These are phyloP conservation scores for Ceratopteris richardii DNA, from an alignment of 75 land plant genomes.

Conservation along the genomic window DNA sequence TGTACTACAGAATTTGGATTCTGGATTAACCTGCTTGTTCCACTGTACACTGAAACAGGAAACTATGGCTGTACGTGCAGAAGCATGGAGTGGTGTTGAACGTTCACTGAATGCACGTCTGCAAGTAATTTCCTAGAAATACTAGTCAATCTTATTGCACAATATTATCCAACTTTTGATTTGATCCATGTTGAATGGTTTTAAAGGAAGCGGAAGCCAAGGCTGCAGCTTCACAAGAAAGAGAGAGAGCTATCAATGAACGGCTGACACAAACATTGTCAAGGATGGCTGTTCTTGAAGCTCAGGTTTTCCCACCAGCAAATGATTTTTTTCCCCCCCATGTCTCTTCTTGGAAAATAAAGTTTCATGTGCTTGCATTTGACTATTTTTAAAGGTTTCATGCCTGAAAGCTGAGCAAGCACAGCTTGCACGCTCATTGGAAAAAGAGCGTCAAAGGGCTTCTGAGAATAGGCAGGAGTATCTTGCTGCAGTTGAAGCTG, in stretches of 20 bases:
- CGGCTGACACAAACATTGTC: slow-evolving; percentile 90
- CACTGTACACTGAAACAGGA: slow-evolving; percentile 36
- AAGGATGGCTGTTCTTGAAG: slow-evolving; percentile 92
- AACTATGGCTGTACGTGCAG: slow-evolving; percentile 63
- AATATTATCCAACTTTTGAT: neutral
- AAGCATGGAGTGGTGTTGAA: slow-evolving; percentile 98
- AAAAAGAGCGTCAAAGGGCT: slow-evolving; percentile 95
- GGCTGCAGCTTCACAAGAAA: slow-evolving; percentile 94
- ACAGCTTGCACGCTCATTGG: slow-evolving; percentile 72
- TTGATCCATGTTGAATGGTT: neutral
- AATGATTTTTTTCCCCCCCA: too few relatives aligned
- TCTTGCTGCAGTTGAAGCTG: slow-evolving; percentile 67
- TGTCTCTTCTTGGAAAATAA: too few relatives aligned
- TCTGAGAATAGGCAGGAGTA: slow-evolving; percentile 94
- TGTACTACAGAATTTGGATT: slow-evolving; percentile 1
- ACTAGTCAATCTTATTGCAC: too few relatives aligned
- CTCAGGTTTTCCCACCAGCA: slow-evolving; percentile 53
- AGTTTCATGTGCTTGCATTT: neutral
- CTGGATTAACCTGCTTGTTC: neutral
- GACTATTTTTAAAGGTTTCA: slow-evolving; percentile 47
- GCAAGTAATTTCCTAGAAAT: slow-evolving; percentile 75
- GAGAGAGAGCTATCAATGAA: slow-evolving; percentile 79
- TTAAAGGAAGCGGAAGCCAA: slow-evolving; percentile 93
- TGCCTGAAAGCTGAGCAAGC: slow-evolving; percentile 93
- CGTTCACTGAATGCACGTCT: slow-evolving; percentile 71